Evolutionary conservation across 352 stramenopile genomes (phyloP), one percentile per base, ranked within the genome.

Genomic region (Thalassiosira hispida): DNA sequence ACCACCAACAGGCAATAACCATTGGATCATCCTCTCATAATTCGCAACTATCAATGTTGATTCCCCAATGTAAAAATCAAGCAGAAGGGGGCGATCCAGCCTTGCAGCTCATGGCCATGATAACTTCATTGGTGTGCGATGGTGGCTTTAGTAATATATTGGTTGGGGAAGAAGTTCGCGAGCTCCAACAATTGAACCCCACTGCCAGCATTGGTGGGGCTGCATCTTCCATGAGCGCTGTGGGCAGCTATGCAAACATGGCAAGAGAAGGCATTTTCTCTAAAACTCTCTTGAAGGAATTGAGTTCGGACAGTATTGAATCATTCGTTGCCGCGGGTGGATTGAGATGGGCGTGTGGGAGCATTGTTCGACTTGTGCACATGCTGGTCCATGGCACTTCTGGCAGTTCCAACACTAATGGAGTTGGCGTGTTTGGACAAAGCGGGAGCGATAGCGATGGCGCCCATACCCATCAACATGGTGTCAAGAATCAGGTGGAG

Each of bases 101-200:
- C 2, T 16, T 86, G 22, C 79, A 86, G 69, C 61, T 86, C 14
- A 71, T 76, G 51, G 79, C 20, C 29, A 68, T 83, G 71, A 62
- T 86, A 12, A 23, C 33, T 22, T 75, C 46, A 18, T 49, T 83
- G 8, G 60, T 86, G 18, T 73, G 49, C 56, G 62, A 82, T 16
- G 79, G 68, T n/a, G 62, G 77, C 22, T 84, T 79, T 46, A 57
- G 29, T 11, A 69, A 73, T 38, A 33, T 82, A 18, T 31, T 82
- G 35, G 65, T 81, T 0, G 60, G 53, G n/a, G 25, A 81, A 14
- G 52, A 72, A 38, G 22, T 73, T 6, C 46, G 46, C 44, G 40
- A 46, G 0, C 6, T 72, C n/a, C 20, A 5, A 11, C 23, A 53
- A 44, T 18, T 18, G 6, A 46, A 57, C 27, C 18, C 8, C 8